Evolutionary conservation across 345 rosid genomes (phyloP).

Genomic region (Lumnitzera racemosa): DNA sequence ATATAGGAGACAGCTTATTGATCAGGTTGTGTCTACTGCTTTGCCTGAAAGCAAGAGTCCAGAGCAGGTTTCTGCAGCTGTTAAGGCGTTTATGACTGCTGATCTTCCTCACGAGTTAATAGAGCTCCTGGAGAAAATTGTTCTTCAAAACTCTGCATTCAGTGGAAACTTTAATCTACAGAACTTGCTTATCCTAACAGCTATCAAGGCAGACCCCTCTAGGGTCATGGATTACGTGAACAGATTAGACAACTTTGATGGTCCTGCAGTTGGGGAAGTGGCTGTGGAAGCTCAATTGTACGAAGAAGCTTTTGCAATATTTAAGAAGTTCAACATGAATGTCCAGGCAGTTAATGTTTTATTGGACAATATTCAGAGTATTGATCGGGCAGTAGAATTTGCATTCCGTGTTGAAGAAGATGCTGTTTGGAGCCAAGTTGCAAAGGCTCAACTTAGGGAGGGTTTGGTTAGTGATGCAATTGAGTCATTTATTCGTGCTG

Average conservation of each 20-base stretch:
- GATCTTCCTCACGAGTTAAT: conserved; percentile 45
- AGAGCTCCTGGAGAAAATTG: conserved; percentile 70
- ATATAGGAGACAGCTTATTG: conserved; percentile 84
- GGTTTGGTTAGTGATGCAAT: conserved; percentile 96
- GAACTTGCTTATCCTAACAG: conserved; percentile 92
- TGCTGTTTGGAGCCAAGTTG: conserved; percentile 97
- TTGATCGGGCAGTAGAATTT: conserved; percentile 77
- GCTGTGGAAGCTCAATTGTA: conserved; percentile 87
- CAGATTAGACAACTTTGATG: conserved; percentile 95
- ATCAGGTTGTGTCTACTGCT: conserved; percentile 98
- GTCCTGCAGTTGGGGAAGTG: conserved; percentile 96
- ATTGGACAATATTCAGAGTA: conserved; percentile 35
- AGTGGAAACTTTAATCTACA: conserved; percentile 97
- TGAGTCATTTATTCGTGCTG: conserved; percentile 89
- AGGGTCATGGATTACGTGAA: conserved; percentile 96
- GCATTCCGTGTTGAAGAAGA: conserved; percentile 98
- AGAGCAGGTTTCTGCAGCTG: conserved; percentile 49
- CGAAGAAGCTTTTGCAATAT: conserved; percentile 62
- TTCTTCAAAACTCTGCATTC: conserved; percentile 96
- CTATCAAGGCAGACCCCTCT: conserved; percentile 93
- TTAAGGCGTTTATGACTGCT: conserved; percentile 47
- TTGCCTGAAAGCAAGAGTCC: conserved; percentile 57
- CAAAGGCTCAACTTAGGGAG: conserved; percentile 87
- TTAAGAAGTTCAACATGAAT: conserved; percentile 48
- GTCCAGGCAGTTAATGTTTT: conserved; percentile 44